These are phyloP conservation scores for Chlamydomonas asymmetrica DNA, from an alignment of 139 green algal species.

Conservation along the genomic window DNA sequence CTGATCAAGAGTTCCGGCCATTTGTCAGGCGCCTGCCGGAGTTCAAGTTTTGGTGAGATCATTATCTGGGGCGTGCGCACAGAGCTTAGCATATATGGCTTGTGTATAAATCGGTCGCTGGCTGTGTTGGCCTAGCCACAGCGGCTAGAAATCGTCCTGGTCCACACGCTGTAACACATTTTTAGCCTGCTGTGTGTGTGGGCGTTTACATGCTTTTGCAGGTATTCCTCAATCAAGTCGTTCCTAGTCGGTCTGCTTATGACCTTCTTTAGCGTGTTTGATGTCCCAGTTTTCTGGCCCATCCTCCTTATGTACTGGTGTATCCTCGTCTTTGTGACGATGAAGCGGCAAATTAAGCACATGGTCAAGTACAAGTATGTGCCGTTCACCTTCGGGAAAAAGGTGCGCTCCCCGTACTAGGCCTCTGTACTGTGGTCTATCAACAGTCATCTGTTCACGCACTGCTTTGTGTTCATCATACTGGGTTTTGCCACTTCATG, in stretches of 20 bases:
- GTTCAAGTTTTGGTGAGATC: slow-evolving; percentile 99
- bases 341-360: slow-evolving; percentile 98
- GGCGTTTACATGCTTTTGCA: slow-evolving; percentile 37
- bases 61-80: no score
- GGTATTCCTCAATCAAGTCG: slow-evolving; percentile 79
- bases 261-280: slow-evolving; percentile 94
- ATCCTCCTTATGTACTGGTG: slow-evolving; percentile 96
- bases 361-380: slow-evolving; percentile 81
- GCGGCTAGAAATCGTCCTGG: slow-evolving; percentile 1
- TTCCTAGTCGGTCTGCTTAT: slow-evolving; percentile 82
- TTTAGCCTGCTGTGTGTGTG: neutral
- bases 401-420: slow-evolving; percentile 24
- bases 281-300: slow-evolving; percentile 99
- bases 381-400: slow-evolving; percentile 48
- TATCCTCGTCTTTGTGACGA: slow-evolving; percentile 94
- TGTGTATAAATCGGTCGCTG: neutral
- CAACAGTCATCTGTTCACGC: no score
- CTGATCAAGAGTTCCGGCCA: slow-evolving; percentile 94
- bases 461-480: no score
- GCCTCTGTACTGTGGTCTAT: neutral
- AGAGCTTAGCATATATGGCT: no score
- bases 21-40: slow-evolving; percentile 97
- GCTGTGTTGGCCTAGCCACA: neutral
- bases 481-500: no score
- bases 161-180: neutral